Evolutionary conservation across 169 alveolate genomes (phyloP).

Genomic region (Prorocentrum cordatum): DNA sequence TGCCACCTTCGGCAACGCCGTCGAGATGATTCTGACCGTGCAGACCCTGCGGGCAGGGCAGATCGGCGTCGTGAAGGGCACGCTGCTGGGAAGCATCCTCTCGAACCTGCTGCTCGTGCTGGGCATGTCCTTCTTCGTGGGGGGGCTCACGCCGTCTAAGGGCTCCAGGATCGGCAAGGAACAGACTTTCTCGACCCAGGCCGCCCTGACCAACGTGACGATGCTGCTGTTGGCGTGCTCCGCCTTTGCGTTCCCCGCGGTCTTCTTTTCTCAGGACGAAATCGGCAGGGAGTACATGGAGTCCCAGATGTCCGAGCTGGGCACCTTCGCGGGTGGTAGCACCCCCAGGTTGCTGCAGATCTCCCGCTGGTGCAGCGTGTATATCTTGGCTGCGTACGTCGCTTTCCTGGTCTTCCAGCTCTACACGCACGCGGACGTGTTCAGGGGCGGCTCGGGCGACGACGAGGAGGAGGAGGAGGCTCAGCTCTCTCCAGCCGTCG

Average conservation of each 20-base stretch:
- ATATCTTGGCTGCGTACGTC: constrained; percentile 76
- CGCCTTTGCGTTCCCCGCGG: neutral
- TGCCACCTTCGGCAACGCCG: constrained; percentile 51
- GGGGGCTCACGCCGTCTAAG: too few species aligned
- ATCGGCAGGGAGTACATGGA: too few species aligned
- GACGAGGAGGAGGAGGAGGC: constrained; percentile 63
- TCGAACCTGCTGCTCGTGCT: constrained; percentile 48
- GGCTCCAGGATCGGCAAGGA: too few species aligned
- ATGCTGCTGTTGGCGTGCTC: neutral
- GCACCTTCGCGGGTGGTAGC: too few species aligned
- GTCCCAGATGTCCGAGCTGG: too few species aligned
- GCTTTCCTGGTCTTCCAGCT: constrained; percentile 79
- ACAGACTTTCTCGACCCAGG: too few species aligned
- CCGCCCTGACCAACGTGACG: neutral
- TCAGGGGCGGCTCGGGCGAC: constrained; percentile 74
- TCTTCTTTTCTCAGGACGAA: neutral
- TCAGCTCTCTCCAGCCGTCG: constrained; percentile 28
- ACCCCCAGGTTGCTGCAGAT: too few species aligned
- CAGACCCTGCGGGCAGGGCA: constrained; percentile 19
- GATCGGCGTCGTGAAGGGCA: constrained; percentile 44
- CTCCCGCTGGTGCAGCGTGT: constrained; percentile 78
- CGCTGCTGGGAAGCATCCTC: constrained; percentile 32
- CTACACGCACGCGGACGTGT: constrained; percentile 78
- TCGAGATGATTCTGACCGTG: constrained; percentile 42
- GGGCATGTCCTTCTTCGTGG: too few species aligned